These are phyloP conservation scores for Petunia axillaris DNA, from an alignment of 257 asterid genomes.

Conservation along the genomic window DNA sequence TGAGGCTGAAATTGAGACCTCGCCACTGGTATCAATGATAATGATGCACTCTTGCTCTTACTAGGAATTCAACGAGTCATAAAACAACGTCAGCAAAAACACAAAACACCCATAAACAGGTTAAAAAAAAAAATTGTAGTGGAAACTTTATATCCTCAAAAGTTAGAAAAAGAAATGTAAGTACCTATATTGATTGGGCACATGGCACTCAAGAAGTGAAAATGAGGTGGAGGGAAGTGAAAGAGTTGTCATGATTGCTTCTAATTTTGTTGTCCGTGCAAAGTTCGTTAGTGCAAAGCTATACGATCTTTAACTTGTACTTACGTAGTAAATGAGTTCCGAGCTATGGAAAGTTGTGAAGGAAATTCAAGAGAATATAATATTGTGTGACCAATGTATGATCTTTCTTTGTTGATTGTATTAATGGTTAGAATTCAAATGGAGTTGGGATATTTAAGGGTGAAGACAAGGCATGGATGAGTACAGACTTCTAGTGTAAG, in stretches of 20 bases:
- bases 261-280: background rate
- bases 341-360: background rate
- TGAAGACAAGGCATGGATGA: background rate
- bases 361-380: background rate
- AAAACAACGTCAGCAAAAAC: background rate
- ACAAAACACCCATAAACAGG: background rate
- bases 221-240: constrained; percentile 38
- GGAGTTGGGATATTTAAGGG: background rate
- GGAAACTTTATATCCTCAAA: no score
- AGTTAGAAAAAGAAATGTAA: background rate
- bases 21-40: constrained; percentile 27
- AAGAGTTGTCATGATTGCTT: constrained; percentile 41
- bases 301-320: no score
- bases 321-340: background rate
- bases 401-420: background rate
- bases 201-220: constrained; percentile 25
- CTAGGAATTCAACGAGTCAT: background rate
- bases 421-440: background rate
- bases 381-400: background rate
- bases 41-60: constrained; percentile 32
- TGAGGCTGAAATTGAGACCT: constrained; percentile 46
- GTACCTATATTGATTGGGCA: background rate
- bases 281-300: background rate
- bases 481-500: background rate
- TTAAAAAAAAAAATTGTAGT: background rate